Evolutionary conservation across 768 basidiomycete species (phyloP).

Genomic region (Dioszegia aurantiaca): DNA sequence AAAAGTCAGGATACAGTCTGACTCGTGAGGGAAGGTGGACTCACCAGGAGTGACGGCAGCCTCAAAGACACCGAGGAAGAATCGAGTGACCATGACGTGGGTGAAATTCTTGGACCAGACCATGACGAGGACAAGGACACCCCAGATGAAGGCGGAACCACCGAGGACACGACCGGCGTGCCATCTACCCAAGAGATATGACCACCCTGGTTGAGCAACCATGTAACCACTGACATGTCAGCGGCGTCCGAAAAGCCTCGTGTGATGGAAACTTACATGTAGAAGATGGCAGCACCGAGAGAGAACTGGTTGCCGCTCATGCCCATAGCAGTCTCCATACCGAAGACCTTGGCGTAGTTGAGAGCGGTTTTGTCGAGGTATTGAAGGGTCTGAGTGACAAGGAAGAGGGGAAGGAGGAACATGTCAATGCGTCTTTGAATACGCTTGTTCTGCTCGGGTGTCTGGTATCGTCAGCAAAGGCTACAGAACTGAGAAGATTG

Average conservation of each 20-base stretch:
- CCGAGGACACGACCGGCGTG: conserved; percentile 50
- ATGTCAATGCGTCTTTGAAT: conserved; percentile 47
- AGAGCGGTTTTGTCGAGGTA: conserved; percentile 46
- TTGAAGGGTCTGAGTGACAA: conserved; percentile 48
- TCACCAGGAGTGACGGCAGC: conserved; percentile 50
- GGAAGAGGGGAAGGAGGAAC: conserved; percentile 49
- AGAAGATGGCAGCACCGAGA: conserved; percentile 36
- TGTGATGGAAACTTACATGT: conserved; percentile 20
- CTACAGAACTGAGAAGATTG: not conserved
- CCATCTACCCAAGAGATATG: conserved; percentile 47
- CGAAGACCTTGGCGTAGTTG: conserved; percentile 51
- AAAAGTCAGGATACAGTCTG: not conserved
- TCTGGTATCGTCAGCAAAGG: conserved; percentile 20
- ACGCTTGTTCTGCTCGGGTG: conserved; percentile 44
- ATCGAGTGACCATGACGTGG: conserved; percentile 48
- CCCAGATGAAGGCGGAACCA: conserved; percentile 51
- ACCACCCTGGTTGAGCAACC: conserved; percentile 42
- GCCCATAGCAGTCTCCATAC: conserved; percentile 48
- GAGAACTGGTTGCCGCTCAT: conserved; percentile 44
- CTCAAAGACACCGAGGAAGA: conserved; percentile 52
- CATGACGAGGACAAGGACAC: conserved; percentile 48
- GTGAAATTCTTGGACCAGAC: conserved; percentile 45
- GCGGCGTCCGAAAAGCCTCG: conserved; percentile 3
- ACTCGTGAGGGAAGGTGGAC: not conserved
- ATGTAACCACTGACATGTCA: conserved; percentile 42